Evolutionary conservation across 2,329 filamentous ascomycete genomes (phyloP).

Genomic region (Sporothrix humicola): DNA sequence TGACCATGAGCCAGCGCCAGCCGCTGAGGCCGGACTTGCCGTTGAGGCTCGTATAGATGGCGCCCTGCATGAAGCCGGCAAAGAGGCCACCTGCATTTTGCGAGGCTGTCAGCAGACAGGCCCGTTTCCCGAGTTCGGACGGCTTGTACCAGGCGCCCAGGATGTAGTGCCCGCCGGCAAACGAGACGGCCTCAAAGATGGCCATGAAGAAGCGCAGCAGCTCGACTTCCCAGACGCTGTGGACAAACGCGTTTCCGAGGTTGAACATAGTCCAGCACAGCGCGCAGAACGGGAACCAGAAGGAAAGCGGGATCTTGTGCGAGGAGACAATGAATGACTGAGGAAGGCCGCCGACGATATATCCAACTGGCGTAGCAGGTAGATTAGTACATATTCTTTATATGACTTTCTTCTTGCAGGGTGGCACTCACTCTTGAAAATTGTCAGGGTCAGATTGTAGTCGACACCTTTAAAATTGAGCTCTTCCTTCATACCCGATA

Average conservation of each 20-base stretch:
- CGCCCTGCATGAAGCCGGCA: constrained; percentile 32
- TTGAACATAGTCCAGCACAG: constrained; percentile 19
- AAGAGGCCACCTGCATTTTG: constrained; percentile 14
- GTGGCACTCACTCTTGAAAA: constrained; percentile 4
- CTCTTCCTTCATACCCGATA: constrained; percentile 28
- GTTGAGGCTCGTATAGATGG: constrained; percentile 30
- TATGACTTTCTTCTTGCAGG: too few relatives aligned
- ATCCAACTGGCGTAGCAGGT: neutral
- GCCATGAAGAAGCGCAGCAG: constrained; percentile 47
- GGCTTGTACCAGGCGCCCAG: constrained; percentile 57
- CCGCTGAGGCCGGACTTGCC: constrained; percentile 29
- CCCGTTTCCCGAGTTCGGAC: constrained; percentile 55
- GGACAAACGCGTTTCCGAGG: constrained; percentile 23
- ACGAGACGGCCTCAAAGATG: constrained; percentile 49
- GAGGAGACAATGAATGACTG: constrained; percentile 6
- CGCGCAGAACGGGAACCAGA: constrained; percentile 40
- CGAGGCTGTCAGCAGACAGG: neutral
- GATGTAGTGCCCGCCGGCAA: constrained; percentile 52
- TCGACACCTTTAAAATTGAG: constrained; percentile 29
- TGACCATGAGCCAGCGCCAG: constrained; percentile 36
- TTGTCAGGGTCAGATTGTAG: constrained; percentile 14
- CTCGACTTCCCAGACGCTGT: constrained; percentile 26
- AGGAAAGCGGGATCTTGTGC: constrained; percentile 5
- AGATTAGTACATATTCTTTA: neutral
- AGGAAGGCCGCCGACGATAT: neutral